phyloP scores from a whole-genome alignment of 192 early-diverging fungal species.

The Thoreauomyces humboldtii region DNA sequence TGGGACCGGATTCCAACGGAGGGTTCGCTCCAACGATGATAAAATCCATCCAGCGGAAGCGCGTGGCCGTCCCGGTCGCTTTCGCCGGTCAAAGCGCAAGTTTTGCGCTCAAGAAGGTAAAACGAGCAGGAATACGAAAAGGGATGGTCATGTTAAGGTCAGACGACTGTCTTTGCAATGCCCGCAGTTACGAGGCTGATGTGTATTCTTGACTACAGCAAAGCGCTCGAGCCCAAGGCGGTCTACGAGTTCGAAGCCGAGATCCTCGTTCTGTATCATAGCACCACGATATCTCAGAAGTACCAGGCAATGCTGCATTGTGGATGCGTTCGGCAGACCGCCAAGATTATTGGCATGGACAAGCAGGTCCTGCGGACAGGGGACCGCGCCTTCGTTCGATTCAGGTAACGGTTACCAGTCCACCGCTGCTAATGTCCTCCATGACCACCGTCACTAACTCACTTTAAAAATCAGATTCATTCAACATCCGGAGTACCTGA shows the following conservation, averaged over 20 bases:
- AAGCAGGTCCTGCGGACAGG: constrained; percentile 77
- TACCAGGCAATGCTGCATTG: constrained; percentile 98
- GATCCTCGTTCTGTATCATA: constrained; percentile 86
- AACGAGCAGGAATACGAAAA: constrained; percentile 73
- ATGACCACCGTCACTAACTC: too few species aligned
- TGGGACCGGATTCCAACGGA: constrained; percentile 86
- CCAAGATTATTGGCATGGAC: constrained; percentile 72
- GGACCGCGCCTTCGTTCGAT: constrained; percentile 73
- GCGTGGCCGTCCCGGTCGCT: constrained; percentile 72
- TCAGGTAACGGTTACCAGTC: constrained; percentile 38
- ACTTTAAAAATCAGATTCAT: constrained; percentile 65
- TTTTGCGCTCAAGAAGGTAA: constrained; percentile 84
- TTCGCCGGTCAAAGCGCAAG: constrained; percentile 80
- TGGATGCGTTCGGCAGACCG: constrained; percentile 81
- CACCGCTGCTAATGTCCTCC: too few species aligned
- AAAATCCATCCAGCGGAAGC: constrained; percentile 87
- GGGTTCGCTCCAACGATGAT: constrained; percentile 73
- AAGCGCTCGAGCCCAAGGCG: constrained; percentile 47
- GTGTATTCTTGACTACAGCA: constrained; percentile 9
- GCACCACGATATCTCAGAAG: constrained; percentile 82
- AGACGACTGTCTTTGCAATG: neutral
- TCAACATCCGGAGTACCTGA: constrained; percentile 62
- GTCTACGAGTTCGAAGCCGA: constrained; percentile 84
- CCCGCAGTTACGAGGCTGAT: neutral
- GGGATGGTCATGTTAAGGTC: constrained; percentile 75